Conservation (phyloP, 305 asterid species). For the Plantago coronopus region DNA sequence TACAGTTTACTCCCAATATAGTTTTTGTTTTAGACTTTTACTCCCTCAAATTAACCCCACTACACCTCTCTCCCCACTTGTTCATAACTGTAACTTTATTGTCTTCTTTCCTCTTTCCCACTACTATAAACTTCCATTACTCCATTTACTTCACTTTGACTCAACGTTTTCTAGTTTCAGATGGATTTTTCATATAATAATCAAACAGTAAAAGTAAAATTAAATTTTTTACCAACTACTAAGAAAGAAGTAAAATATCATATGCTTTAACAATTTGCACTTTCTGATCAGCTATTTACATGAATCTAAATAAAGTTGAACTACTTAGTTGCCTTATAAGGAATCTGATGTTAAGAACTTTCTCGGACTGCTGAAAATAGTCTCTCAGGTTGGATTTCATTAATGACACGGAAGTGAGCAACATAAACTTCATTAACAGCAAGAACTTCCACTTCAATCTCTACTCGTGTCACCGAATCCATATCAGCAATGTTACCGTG, state of each 20-base stretch:
- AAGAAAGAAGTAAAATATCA: not conserved
- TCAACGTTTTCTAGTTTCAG: no score
- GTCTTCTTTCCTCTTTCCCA: not conserved
- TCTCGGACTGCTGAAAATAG: not conserved
- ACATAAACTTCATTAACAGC: constrained; percentile 37
- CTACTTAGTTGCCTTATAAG: not conserved
- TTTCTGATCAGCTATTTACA: no score
- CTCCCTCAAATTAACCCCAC: not conserved
- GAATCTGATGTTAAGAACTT: not conserved
- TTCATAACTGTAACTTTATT: not conserved
- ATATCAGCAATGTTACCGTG: constrained; percentile 16
- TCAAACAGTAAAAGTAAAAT: no score
- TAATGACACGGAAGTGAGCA: constrained; percentile 19
- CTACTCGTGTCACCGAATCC: constrained; percentile 21
- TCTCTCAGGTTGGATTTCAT: constrained; percentile 31
- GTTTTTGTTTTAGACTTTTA: no score
- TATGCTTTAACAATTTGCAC: not conserved
- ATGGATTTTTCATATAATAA: no score
- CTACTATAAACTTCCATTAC: not conserved
- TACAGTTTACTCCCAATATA: no score
- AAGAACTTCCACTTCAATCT: constrained; percentile 38
- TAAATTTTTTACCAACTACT: no score
- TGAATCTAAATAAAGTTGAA: not conserved
- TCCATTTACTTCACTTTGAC: no score
- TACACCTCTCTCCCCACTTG: constrained; percentile 6